Base-by-base conservation (phyloP, 2,329 filamentous ascomycete genomes). In the Arthroderma sp. region DNA sequence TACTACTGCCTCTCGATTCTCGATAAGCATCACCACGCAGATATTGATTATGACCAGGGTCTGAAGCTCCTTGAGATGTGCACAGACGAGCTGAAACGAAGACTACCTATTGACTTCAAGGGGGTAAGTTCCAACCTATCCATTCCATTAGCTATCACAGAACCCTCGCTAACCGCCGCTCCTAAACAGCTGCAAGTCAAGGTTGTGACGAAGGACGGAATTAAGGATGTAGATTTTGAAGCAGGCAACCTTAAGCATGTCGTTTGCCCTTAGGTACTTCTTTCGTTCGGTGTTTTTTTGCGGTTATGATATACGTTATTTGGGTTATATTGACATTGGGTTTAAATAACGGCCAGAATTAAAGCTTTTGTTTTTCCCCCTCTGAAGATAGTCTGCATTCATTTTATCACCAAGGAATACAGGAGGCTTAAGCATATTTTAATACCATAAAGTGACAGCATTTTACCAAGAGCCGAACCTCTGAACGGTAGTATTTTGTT, bases 41-140 rank as follows among this genome's bases (percentile, higher is more conserved):
- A 95, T 60, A 96, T 98, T 65, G 77, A 76, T 49, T 80, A 91
- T 44, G 87, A 83, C 50, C 78, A 94, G 65, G 91, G 91, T 46
- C 77, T 94, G 69, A 91, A 94, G 73, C 79, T 98, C 51, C 72
- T 98, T 58, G 81, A 78, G 57, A 83, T 95, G 81, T 98, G 91
- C 71, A 91, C 85, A 54, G 88, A 96, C 64, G 91, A 98, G 73
- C 71, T 98, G 62, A 94, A 95, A 78, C 80, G 91, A 64, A 79
- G 93, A 67, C 77, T 98, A 73, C 91, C 91, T 48, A 88, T 98
- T 61, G 91, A 98, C 65, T 98, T 96, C 77, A 98, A 98, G 75
- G 91, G 91, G 34, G 85, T 94, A 57, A 57, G 80, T 60, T 49
- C 11, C 22, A 29, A 27, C 27, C 30, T 37, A 10, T 10, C 29